Percentiles rank a stretch among this genome's conserved stretches.
phyloP scores from a whole-genome alignment of 257 asterid species.

The Cordia subcordata region DNA sequence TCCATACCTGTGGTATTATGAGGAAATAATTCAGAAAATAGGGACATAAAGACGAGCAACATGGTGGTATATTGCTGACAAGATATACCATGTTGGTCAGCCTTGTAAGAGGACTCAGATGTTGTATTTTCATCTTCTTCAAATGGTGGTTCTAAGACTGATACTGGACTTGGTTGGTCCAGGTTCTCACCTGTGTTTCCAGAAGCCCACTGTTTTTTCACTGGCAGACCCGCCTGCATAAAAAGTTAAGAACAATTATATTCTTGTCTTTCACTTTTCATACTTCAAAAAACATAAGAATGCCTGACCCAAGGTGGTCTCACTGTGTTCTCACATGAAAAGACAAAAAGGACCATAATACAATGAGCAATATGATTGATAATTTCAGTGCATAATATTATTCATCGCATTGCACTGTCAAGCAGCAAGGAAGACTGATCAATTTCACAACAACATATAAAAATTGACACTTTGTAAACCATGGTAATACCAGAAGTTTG shows the following conservation, averaged over 20 bases:
- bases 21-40: not conserved
- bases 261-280: not conserved
- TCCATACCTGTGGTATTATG: slow-evolving; percentile 40
- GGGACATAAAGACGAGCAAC: not conserved
- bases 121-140: slow-evolving; percentile 46
- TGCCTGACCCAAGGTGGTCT: no score
- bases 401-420: no score
- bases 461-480: no score
- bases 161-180: slow-evolving; percentile 91
- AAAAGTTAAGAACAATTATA: slow-evolving; percentile 2
- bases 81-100: slow-evolving; percentile 40
- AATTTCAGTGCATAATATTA: no score
- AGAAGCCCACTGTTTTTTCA: slow-evolving; percentile 29
- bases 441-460: no score
- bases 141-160: slow-evolving; percentile 68
- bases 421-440: no score
- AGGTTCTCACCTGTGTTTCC: slow-evolving; percentile 55
- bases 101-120: slow-evolving; percentile 34
- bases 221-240: slow-evolving; percentile 43
- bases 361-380: no score
- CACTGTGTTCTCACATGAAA: no score
- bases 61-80: not conserved
- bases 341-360: no score
- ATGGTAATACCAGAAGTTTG: no score
- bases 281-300: not conserved